Evolutionary conservation across 805 yeast species (phyloP).

Genomic region (Candida chilensis): DNA sequence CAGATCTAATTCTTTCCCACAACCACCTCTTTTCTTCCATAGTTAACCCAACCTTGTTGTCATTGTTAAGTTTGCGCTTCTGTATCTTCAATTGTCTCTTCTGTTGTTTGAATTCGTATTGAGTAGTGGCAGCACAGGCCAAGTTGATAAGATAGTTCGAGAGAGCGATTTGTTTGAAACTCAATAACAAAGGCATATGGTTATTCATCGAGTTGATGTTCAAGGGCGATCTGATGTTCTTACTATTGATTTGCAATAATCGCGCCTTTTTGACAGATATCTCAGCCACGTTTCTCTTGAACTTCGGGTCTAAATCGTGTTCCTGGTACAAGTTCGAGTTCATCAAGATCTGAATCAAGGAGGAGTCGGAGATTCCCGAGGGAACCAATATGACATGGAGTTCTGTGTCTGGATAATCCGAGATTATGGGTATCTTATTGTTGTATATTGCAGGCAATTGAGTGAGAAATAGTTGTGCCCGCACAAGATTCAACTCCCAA

Average conservation of each 20-base stretch:
- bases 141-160: slow-evolving; percentile 31
- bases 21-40: slow-evolving; percentile 30
- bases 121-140: slow-evolving; percentile 40
- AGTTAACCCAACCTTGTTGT: slow-evolving; percentile 16
- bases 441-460: slow-evolving; percentile 23
- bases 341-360: slow-evolving; percentile 27
- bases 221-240: slow-evolving; percentile 7
- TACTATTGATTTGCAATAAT: slow-evolving; percentile 18
- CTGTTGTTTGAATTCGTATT: slow-evolving; percentile 28
- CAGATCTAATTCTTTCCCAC: slow-evolving; percentile 43
- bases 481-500: slow-evolving; percentile 34
- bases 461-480: slow-evolving; percentile 27
- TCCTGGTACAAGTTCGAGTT: slow-evolving; percentile 37
- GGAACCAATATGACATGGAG: slow-evolving; percentile 33
- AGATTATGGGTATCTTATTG: slow-evolving; percentile 20
- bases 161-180: slow-evolving; percentile 32
- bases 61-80: background rate
- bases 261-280: slow-evolving; percentile 39
- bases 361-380: slow-evolving; percentile 31
- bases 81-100: too few species aligned
- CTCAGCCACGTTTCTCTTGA: slow-evolving; percentile 38
- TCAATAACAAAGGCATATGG: slow-evolving; percentile 3
- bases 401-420: slow-evolving; percentile 18
- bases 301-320: slow-evolving; percentile 32
- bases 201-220: slow-evolving; percentile 11